Evolutionary conservation across 345 rosid genomes (phyloP), one percentile per base, ranked within the genome.

Genomic region (Hibiscus mutabilis): DNA sequence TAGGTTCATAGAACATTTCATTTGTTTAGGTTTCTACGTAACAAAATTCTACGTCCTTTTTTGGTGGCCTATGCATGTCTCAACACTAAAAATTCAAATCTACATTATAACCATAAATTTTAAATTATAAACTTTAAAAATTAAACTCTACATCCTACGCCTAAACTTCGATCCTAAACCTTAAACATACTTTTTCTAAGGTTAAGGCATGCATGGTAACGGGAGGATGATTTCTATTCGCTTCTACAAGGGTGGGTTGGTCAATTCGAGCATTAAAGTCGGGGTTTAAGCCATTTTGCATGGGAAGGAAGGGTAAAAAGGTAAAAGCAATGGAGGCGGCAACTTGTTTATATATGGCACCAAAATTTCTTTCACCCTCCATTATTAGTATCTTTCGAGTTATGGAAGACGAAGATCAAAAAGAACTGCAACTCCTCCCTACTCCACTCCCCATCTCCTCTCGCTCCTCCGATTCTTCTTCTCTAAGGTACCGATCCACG

Each of bases 361-460:
- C 74, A 6, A 68, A 49, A 49, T 46, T 53, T 27, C 65, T 66
- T 60, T 73, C 85, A 37, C 14, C 65, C 21, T 72, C 81, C 53
- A 47, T 27, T 24, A 53, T 27, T 27, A 19, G 12, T 19, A 53
- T 2, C 60, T 24, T 40, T 25, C 8, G 19, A 14, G 18, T 25
- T 4, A 86, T 88, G 91, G 91, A 82, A 76, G 85, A 83, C 14
- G 85, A 88, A 62, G 85, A 83, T 75, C 86, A 89, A 53, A 81
- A 79, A 67, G 98, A 87, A 77, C 84, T 93, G 52, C 98, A 93
- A 78, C 89, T 93, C 11, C 92, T 93, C 52, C 96, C 98, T 29
- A 74, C 88, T 70, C 91, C 82, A 11, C 67, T 72, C 69, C 76
- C 87, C 19, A 75, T 78, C 7, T 76, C 71, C 0, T 67, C 78